These are phyloP conservation scores for Rubia yunnanensis DNA, from an alignment of 257 asterid genomes.

Conservation along the genomic window DNA sequence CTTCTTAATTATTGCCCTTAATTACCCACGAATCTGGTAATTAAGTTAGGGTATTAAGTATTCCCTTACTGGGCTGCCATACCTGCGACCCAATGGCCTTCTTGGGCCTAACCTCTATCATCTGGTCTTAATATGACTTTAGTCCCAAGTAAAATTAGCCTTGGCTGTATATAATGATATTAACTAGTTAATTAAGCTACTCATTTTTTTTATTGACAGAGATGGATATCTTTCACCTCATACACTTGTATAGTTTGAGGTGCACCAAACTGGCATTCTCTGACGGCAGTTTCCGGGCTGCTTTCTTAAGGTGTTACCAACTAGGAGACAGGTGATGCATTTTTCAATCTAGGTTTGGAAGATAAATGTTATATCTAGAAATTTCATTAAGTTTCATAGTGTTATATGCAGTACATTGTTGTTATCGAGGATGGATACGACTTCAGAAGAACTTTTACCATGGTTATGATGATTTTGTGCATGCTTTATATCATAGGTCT, in stretches of 20 bases:
- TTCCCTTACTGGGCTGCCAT: too few relatives aligned
- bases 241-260: conserved; percentile 86
- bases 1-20: too few relatives aligned
- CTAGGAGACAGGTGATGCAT: conserved; percentile 34
- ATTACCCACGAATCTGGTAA: too few relatives aligned
- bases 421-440: too few relatives aligned
- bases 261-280: conserved; percentile 68
- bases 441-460: too few relatives aligned
- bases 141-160: conserved; percentile 24
- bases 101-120: too few relatives aligned
- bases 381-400: neutral
- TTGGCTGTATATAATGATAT: conserved; percentile 31
- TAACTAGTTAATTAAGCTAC: conserved; percentile 31
- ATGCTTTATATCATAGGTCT: too few relatives aligned
- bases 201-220: conserved; percentile 55
- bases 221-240: conserved; percentile 57
- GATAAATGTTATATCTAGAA: conserved; percentile 1
- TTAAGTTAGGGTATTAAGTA: too few relatives aligned
- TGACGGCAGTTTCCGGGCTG: conserved; percentile 49
- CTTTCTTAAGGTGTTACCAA: conserved; percentile 22
- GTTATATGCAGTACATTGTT: conserved; percentile 35
- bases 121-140: too few relatives aligned
- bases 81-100: too few relatives aligned
- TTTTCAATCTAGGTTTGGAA: conserved; percentile 6
- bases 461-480: too few relatives aligned